Evolutionary conservation across 768 basidiomycete genomes (phyloP), one percentile per base, ranked within the genome.

Genomic region (Saitozyma sp.): DNA sequence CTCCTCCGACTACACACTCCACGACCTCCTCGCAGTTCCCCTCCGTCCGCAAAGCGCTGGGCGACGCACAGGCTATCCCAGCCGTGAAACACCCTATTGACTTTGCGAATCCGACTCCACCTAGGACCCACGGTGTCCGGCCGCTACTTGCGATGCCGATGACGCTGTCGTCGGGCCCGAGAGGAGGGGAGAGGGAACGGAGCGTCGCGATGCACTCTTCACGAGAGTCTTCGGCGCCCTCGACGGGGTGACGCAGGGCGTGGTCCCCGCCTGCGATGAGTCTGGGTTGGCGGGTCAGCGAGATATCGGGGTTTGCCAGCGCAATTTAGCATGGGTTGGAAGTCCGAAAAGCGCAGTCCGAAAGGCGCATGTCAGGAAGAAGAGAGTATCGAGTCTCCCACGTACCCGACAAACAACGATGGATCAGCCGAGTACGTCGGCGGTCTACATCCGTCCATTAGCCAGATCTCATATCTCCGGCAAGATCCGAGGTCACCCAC

Each of bases 81-180:
- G 43, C 60, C 17, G 45, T 48, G 43, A 55, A 56, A 50, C 60
- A 61, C 19, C 60, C 60, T 5, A 11, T 16, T 6, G 41, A 11
- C 16, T 41, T 17, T 2, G 60, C 60, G 16, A 45, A 11, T 9
- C n/a, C 43, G 19, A 61, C 14, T 2, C n/a, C 45, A 16, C 42
- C 52, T 0, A 61, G 60, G 20, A 61, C 60, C 16, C 49, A 61
- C 19, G 60, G 60, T 42, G 60, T 61, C 37, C 60, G 60, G 1
- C 60, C 60, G 4, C 54, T 56, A 11, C 54, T 41, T 16, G 60
- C 60, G 8, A 61, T n/a, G 43, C 60, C 60, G 43, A 61, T 61
- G n/a, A 61, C 43, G 8, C 54, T 39, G 42, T 61, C 60, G 3
- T 43, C 11, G 1, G 39, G 40, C 1, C 14, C 14, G 11, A 61